Percentiles rank a stretch among this genome's conserved stretches.
Conservation (phyloP, 257 asterid species). For the Solanum pimpinellifolium region DNA sequence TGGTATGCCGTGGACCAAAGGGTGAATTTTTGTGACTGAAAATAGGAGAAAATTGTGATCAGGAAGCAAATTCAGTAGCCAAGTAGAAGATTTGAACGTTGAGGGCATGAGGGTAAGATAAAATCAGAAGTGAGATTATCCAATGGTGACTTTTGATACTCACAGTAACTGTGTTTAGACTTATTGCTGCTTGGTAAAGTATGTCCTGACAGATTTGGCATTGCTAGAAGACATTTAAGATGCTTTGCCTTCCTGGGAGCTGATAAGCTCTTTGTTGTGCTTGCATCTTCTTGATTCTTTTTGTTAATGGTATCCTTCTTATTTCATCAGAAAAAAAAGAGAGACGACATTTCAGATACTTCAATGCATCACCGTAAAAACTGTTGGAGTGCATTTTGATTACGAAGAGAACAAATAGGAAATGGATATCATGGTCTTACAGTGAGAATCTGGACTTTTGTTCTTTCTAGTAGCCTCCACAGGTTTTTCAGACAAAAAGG, state of each 20-base stretch:
- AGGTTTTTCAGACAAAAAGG: not conserved
- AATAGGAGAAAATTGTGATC: not conserved
- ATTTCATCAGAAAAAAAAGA: not conserved
- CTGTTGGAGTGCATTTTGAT: not conserved
- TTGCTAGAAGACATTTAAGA: not conserved
- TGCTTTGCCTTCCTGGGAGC: not conserved
- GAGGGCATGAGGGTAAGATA: not conserved
- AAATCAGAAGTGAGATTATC: not conserved
- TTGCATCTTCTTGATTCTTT: not conserved
- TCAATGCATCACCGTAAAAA: not conserved
- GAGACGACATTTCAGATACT: not conserved
- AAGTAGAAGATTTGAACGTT: not conserved
- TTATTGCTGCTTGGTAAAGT: not conserved
- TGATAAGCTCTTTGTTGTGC: not conserved
- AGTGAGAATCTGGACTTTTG: not conserved
- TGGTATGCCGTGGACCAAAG: not conserved
- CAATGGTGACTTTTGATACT: not conserved
- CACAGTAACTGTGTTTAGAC: not conserved
- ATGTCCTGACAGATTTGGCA: not conserved
- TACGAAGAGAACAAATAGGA: not conserved
- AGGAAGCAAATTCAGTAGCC: not conserved
- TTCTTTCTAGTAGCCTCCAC: not conserved
- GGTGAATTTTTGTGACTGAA: not conserved
- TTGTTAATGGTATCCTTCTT: not conserved
- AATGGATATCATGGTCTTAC: not conserved